Percentiles rank a stretch among this genome's conserved stretches.
These are phyloP conservation scores for Paraglomus occultum DNA, from an alignment of 192 early-diverging fungal species.

Conservation along the genomic window DNA sequence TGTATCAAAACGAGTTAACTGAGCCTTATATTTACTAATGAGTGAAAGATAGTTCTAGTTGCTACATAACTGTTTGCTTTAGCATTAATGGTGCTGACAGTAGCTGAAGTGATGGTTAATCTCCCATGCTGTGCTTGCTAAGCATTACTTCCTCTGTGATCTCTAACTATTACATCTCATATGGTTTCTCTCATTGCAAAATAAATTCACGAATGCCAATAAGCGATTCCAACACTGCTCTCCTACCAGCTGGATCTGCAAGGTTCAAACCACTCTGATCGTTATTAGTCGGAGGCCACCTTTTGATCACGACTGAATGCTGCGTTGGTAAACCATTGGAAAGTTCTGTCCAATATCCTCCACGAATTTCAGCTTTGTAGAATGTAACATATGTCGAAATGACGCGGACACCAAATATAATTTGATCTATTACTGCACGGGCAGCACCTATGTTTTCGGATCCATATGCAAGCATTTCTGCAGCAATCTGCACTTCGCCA, in stretches of 20 bases:
- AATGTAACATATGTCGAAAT: conserved; percentile 12
- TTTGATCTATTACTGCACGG: neutral
- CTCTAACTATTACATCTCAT: too few relatives aligned
- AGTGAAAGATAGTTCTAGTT: too few relatives aligned
- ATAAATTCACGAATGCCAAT: neutral
- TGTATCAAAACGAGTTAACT: too few relatives aligned
- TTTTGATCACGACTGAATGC: neutral
- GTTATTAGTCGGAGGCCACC: conserved; percentile 1
- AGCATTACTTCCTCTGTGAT: too few relatives aligned
- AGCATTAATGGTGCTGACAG: too few relatives aligned
- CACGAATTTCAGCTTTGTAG: neutral
- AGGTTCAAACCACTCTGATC: neutral
- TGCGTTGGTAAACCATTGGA: neutral
- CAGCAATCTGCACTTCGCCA: neutral
- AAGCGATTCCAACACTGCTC: neutral
- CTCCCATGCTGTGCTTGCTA: too few relatives aligned
- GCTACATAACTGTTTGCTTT: too few relatives aligned
- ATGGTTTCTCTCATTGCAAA: neutral
- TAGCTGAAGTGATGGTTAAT: too few relatives aligned
- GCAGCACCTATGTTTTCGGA: conserved; percentile 4
- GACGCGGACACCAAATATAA: neutral
- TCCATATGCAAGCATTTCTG: conserved; percentile 17
- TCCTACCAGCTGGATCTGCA: conserved; percentile 4
- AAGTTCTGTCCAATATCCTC: conserved; percentile 4
- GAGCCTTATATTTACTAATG: too few relatives aligned